phyloP scores from a whole-genome alignment of 2,329 filamentous ascomycete species.

The Zymoseptoria ardabiliae region DNA sequence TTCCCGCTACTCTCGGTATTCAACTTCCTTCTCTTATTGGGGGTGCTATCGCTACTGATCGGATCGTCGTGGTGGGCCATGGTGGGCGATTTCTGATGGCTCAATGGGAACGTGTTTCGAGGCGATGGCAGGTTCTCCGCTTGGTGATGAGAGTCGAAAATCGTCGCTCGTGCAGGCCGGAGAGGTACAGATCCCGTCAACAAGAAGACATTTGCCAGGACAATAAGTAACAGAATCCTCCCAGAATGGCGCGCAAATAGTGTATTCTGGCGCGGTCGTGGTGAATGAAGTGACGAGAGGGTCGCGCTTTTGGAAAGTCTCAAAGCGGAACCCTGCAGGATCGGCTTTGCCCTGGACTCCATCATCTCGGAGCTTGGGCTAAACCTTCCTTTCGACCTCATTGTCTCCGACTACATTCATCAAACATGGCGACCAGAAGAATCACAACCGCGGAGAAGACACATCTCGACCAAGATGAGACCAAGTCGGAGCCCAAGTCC shows the following conservation, averaged over 20 bases:
- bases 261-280: not conserved
- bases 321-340: not conserved
- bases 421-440: slow-evolving; percentile 63
- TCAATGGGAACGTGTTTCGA: not conserved
- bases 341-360: not conserved
- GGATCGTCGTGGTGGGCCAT: slow-evolving; percentile 30
- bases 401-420: not conserved
- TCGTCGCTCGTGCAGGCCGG: not conserved
- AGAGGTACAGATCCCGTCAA: not conserved
- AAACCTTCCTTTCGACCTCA: not conserved
- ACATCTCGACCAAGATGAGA: slow-evolving; percentile 43
- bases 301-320: not conserved
- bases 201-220: not conserved
- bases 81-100: not conserved
- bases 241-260: not conserved
- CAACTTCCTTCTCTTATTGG: slow-evolving; percentile 29
- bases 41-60: slow-evolving; percentile 26
- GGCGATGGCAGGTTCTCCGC: not conserved
- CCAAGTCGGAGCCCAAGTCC: slow-evolving; percentile 43
- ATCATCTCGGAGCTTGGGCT: not conserved
- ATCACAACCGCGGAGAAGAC: slow-evolving; percentile 60
- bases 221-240: not conserved
- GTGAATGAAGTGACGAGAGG: not conserved
- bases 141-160: not conserved
- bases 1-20: slow-evolving; percentile 11